Evolutionary conservation across 2,329 filamentous ascomycete genomes (phyloP), one percentile per base, ranked within the genome.

Genomic region (Pseudogymnoascus sp.): DNA sequence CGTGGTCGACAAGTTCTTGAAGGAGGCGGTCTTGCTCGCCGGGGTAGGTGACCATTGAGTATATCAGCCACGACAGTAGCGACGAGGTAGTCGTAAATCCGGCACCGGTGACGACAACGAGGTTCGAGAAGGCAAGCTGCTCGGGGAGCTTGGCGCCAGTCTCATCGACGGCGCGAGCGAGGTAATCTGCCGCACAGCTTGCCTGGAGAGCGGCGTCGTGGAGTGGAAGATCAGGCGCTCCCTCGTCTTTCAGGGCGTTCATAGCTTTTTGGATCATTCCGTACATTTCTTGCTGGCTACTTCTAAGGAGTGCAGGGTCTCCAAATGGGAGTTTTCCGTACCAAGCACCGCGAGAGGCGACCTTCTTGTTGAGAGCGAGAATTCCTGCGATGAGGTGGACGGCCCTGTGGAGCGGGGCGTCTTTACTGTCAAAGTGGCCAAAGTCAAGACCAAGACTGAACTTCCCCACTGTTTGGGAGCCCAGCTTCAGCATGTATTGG

Each of bases 401-500:
- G 59, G 80, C 73, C n/a, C 72, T 68, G 64, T 78, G 75, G 5
- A 79, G 61, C 0, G 76, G 75, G 1, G 77, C 67, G 59, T 79
- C 73, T 1, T 71, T 62, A 3, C 66, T 55, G 0, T 68, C 66
- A 55, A 81, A 80, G 61, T 81, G 79, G 7, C 76, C 63, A 59
- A 80, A 74, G 27, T 81, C 78, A 63, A 77, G 64, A 0, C 76
- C 77, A 1, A 81, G 71, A 0, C 73, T 74, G 10, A 81, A 64
- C 64, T 79, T 78, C 21, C 77, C 76, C 5, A 80, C 73, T 0
- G 75, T 72, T 51, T 76, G 74, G 0, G 77, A 77, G 0, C 71
- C 76, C 0, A 80, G 71, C 66, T 81, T 80, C 15, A 80, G 63
- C 78, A 80, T 81, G 63, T 79, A 80, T 44, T 77, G 74, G 59